These are phyloP conservation scores for Pyricularia sp. DNA, from an alignment of 2,329 filamentous ascomycete genomes.

Conservation along the genomic window DNA sequence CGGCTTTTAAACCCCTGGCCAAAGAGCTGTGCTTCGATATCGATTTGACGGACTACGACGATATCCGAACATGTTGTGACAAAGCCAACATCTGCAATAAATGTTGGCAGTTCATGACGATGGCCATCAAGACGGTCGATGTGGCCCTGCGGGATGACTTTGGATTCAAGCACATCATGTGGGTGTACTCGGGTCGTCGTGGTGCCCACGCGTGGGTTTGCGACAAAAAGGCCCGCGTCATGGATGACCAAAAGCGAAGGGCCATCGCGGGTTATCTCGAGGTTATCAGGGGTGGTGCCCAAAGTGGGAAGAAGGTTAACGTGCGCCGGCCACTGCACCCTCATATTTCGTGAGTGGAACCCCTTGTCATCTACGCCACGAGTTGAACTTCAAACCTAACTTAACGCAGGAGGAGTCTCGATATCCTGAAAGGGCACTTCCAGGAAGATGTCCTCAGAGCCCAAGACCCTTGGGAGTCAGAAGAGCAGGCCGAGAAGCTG, in stretches of 20 bases:
- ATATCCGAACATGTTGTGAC: slow-evolving; percentile 88
- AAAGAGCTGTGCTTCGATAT: slow-evolving; percentile 99
- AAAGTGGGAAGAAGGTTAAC: slow-evolving; percentile 82
- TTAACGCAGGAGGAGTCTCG: slow-evolving; percentile 55
- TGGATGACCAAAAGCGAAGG: slow-evolving; percentile 79
- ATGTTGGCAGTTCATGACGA: slow-evolving; percentile 96
- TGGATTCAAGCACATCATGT: slow-evolving; percentile 92
- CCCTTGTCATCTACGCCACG: neutral
- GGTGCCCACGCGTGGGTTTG: slow-evolving; percentile 98
- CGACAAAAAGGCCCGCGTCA: slow-evolving; percentile 71
- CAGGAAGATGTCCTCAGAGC: slow-evolving; percentile 69
- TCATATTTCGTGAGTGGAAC: slow-evolving; percentile 53
- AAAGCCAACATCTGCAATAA: slow-evolving; percentile 89
- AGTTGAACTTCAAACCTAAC: slow-evolving; percentile 10
- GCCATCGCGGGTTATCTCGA: slow-evolving; percentile 87
- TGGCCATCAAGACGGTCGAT: slow-evolving; percentile 94
- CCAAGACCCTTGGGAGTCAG: slow-evolving; percentile 75
- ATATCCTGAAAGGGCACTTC: slow-evolving; percentile 78
- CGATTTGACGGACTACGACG: slow-evolving; percentile 97
- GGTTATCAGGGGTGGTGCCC: slow-evolving; percentile 75
- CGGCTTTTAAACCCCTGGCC: slow-evolving; percentile 73
- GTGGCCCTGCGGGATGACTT: slow-evolving; percentile 84
- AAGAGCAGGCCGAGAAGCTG: slow-evolving; percentile 66
- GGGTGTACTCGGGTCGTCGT: slow-evolving; percentile 96
- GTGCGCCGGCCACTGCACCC: slow-evolving; percentile 79